Evolutionary conservation across 2,329 filamentous ascomycete genomes (phyloP).

Genomic region (Harringtonia lauricola): DNA sequence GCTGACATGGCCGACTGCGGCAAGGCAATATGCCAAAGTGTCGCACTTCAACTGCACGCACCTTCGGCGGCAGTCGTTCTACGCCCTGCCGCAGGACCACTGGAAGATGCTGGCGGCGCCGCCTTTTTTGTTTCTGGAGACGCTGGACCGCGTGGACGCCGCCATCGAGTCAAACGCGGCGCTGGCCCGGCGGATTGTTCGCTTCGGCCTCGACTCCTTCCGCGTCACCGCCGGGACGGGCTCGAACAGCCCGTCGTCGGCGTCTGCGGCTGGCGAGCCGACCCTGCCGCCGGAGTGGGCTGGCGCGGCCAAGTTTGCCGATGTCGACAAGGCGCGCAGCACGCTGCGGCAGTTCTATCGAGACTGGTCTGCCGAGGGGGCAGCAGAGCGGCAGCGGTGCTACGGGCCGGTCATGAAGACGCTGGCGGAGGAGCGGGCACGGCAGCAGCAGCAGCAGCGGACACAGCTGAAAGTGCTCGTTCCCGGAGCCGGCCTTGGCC

Average conservation of each 20-base stretch:
- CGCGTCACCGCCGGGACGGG: constrained; percentile 27
- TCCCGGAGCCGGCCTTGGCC: constrained; percentile 79
- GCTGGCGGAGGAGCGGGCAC: constrained; percentile 38
- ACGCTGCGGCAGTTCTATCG: constrained; percentile 90
- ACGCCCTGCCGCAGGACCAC: constrained; percentile 73
- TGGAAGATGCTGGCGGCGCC: constrained; percentile 72
- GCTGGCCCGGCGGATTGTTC: constrained; percentile 68
- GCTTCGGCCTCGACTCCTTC: constrained; percentile 58
- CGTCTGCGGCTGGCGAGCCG: constrained; percentile 23
- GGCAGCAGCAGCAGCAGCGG: constrained; percentile 8
- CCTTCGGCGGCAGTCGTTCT: constrained; percentile 82
- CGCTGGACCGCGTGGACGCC: constrained; percentile 67
- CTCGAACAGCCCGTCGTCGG: constrained; percentile 2
- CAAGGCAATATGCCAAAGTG: constrained; percentile 71
- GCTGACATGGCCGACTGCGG: background rate
- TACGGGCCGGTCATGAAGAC: constrained; percentile 63
- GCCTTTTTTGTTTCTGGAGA: constrained; percentile 74
- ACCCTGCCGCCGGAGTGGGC: constrained; percentile 53
- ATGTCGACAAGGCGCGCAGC: constrained; percentile 84
- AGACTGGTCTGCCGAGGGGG: constrained; percentile 80
- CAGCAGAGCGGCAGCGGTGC: constrained; percentile 61
- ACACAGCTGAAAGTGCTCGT: constrained; percentile 58
- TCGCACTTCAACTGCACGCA: constrained; percentile 90
- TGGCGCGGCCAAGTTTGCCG: constrained; percentile 54
- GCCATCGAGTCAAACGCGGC: constrained; percentile 84